These are phyloP conservation scores for Hypoxylon sp. DNA, from an alignment of 2,329 filamentous ascomycete genomes.

Conservation along the genomic window DNA sequence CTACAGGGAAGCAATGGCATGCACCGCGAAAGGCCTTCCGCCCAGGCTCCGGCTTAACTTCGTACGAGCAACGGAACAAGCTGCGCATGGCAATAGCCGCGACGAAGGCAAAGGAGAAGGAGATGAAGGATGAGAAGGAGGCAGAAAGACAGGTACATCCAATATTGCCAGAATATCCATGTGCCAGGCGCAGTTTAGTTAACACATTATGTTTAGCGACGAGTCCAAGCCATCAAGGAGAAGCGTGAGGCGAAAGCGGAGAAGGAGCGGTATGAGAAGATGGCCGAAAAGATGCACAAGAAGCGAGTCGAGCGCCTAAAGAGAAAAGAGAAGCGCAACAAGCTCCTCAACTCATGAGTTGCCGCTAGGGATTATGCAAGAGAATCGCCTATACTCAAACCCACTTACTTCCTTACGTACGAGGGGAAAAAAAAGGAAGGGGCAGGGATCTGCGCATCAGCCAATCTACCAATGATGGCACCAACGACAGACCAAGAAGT, in stretches of 20 bases:
- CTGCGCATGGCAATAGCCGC: constrained; percentile 78
- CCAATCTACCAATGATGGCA: constrained; percentile 1
- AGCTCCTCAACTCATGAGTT: constrained; percentile 77
- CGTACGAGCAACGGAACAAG: constrained; percentile 82
- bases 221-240: constrained; percentile 85
- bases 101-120: constrained; percentile 93
- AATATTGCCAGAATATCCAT: constrained; percentile 16
- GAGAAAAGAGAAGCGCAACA: constrained; percentile 97
- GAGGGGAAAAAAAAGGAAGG: constrained; percentile 10
- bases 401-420: constrained; percentile 4
- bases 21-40: constrained; percentile 86
- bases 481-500: constrained; percentile 2
- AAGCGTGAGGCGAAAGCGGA: constrained; percentile 91
- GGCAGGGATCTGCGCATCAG: not conserved
- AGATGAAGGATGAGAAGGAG: constrained; percentile 97
- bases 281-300: constrained; percentile 98
- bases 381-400: constrained; percentile 15
- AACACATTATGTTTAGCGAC: constrained; percentile 66
- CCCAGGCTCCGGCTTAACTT: constrained; percentile 80
- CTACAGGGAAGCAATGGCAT: constrained; percentile 94
- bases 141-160: constrained; percentile 80
- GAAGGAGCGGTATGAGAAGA: constrained; percentile 90
- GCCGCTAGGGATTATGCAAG: not conserved
- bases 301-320: constrained; percentile 94
- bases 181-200: constrained; percentile 3